A percentile compares a stretch with the other conserved stretches of the same genome.
These are phyloP conservation scores for Botrytis cinerea DNA, from an alignment of 2,329 filamentous ascomycete genomes.

Conservation along the genomic window DNA sequence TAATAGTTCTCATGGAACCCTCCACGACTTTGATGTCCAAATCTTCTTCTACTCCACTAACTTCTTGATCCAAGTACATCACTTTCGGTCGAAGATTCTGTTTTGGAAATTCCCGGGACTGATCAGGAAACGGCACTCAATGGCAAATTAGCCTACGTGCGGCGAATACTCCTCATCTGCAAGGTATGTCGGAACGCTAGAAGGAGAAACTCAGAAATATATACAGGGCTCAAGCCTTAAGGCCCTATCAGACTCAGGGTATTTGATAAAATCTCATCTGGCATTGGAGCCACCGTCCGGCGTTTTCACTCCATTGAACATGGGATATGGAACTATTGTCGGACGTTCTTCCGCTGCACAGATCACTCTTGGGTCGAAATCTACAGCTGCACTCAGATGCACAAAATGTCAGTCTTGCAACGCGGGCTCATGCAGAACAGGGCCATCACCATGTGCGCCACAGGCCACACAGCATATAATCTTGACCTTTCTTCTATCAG, in stretches of 20 bases:
- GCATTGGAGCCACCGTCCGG: not conserved
- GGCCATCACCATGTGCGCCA: slow-evolving; percentile 20
- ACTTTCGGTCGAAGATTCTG: slow-evolving; percentile 11
- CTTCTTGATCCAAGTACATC: not conserved
- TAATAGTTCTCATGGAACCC: not conserved
- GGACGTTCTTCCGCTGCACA: slow-evolving; percentile 22
- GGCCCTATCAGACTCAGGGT: slow-evolving; percentile 7
- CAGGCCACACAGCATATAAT: slow-evolving; percentile 21
- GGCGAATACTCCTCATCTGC: slow-evolving; percentile 1
- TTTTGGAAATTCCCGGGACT: slow-evolving; percentile 7
- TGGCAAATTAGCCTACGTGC: slow-evolving; percentile 7
- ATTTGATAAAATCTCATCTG: slow-evolving; percentile 1
- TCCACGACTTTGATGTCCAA: not conserved
- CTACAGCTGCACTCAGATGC: slow-evolving; percentile 19
- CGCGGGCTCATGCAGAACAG: slow-evolving; percentile 13
- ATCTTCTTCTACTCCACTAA: slow-evolving; percentile 5
- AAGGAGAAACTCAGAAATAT: not conserved
- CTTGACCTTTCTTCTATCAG: not conserved
- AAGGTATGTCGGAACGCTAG: not conserved
- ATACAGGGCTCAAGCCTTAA: slow-evolving; percentile 12
- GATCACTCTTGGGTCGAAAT: slow-evolving; percentile 22
- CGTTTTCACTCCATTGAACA: not conserved
- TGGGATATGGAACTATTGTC: slow-evolving; percentile 11
- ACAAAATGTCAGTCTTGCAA: slow-evolving; percentile 19
- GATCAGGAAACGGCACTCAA: slow-evolving; percentile 16